Percentiles rank a stretch among this genome's conserved stretches.
These are phyloP conservation scores for Onygenales sp. DNA, from an alignment of 2,329 filamentous ascomycete genomes.

Conservation along the genomic window DNA sequence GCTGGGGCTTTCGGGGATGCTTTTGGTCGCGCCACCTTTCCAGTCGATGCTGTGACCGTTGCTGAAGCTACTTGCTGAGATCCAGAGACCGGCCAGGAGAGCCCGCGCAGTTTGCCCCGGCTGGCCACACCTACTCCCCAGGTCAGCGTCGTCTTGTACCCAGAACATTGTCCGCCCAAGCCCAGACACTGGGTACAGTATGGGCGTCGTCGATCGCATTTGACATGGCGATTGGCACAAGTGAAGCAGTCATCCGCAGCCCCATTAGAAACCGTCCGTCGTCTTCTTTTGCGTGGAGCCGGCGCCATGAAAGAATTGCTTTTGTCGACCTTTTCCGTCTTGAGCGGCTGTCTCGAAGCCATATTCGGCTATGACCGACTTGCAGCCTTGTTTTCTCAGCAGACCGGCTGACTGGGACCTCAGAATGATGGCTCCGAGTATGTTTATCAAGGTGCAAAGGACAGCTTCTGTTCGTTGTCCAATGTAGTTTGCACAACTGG, in stretches of 20 bases:
- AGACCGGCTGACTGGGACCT: too few species aligned
- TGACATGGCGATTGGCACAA: slow-evolving; percentile 71
- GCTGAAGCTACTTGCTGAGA: slow-evolving; percentile 28
- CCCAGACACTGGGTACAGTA: slow-evolving; percentile 95
- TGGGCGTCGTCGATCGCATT: slow-evolving; percentile 83
- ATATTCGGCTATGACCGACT: too few species aligned
- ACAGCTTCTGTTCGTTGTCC: too few species aligned
- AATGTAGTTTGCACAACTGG: too few species aligned
- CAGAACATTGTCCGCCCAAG: slow-evolving; percentile 82
- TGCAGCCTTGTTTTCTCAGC: too few species aligned
- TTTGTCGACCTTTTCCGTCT: neutral
- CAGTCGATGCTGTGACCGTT: slow-evolving; percentile 12
- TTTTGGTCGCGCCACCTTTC: neutral
- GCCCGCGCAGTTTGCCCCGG: slow-evolving; percentile 82
- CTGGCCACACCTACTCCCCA: slow-evolving; percentile 96
- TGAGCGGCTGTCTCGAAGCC: neutral
- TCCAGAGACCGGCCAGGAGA: slow-evolving; percentile 60
- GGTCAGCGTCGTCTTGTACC: slow-evolving; percentile 92
- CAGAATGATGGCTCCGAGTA: too few species aligned
- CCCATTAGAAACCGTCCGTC: slow-evolving; percentile 78
- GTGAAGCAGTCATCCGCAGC: slow-evolving; percentile 93
- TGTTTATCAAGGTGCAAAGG: too few species aligned
- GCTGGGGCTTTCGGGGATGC: too few species aligned
- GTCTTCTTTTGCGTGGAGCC: slow-evolving; percentile 59
- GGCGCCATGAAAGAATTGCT: slow-evolving; percentile 8